phyloP scores from a whole-genome alignment of 2,329 filamentous ascomycete genomes.

The Diaporthe caulivora region DNA sequence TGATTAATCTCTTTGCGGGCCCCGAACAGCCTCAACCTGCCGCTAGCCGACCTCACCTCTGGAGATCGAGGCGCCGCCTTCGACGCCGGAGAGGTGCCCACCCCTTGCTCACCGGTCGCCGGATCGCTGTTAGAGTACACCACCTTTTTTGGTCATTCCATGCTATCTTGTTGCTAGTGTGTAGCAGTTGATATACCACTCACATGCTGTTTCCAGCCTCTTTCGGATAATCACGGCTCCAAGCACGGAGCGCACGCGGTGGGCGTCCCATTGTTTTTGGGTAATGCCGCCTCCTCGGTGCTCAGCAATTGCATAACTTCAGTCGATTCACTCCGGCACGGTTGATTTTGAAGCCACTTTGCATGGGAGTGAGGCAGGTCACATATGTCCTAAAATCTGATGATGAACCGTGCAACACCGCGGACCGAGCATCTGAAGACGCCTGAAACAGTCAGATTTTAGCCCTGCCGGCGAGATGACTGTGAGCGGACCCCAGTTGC shows the following conservation, averaged over 20 bases:
- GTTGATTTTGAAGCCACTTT: slow-evolving; percentile 11
- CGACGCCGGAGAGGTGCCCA: slow-evolving; percentile 33
- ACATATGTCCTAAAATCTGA: slow-evolving; percentile 11
- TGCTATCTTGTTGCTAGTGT: slow-evolving; percentile 28
- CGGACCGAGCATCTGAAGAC: slow-evolving; percentile 34
- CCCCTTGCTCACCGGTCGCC: slow-evolving; percentile 36
- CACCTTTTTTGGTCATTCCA: slow-evolving; percentile 18
- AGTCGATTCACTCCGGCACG: background rate
- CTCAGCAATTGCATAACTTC: background rate
- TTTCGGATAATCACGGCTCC: slow-evolving; percentile 29
- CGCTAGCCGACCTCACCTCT: slow-evolving; percentile 26
- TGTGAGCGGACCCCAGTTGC: background rate
- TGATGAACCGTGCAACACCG: slow-evolving; percentile 17
- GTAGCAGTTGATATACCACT: slow-evolving; percentile 24
- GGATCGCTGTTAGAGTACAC: slow-evolving; percentile 33
- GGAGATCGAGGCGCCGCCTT: slow-evolving; percentile 22
- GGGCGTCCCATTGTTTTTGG: background rate
- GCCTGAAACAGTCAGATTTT: slow-evolving; percentile 33
- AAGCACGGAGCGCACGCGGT: background rate
- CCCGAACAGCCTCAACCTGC: slow-evolving; percentile 27
- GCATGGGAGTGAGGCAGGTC: background rate
- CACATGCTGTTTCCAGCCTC: slow-evolving; percentile 17
- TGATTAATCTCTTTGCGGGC: slow-evolving; percentile 5
- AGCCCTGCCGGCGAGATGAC: slow-evolving; percentile 22
- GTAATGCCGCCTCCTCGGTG: too few species aligned